Evolutionary conservation across 495 filamentous ascomycete genomes (phyloP), one percentile per base, ranked within the genome.

Genomic region (Parathielavia hyrcaniae): DNA sequence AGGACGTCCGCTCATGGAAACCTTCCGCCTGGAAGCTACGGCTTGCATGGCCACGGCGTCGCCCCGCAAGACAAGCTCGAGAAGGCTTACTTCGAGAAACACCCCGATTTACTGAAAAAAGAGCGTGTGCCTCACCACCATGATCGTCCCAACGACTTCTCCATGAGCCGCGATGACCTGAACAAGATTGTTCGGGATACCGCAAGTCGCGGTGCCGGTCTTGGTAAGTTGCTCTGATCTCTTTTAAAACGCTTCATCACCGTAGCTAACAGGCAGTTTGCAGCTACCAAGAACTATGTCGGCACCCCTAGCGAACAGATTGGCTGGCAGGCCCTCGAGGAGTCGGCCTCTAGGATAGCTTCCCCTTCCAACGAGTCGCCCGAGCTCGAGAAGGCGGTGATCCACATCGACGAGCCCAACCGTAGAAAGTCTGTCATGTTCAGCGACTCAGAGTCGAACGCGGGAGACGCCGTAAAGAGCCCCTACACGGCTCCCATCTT

Each of bases 111-210:
- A 22, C 77, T 80, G 20, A 83, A 83, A 69, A 90, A 93, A 74
- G 87, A 89, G 67, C 69, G 71, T 34, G 68, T 71, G 30, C 66
- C 66, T 11, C 71, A 72, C 40, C 74, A 77, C 38, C 77, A 83
- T 47, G 85, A 86, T 23, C 82, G 82, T 23, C 78, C 85, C 56
- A 83, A 84, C 46, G 86, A 92, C 73, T 93, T 86, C 77, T 90
- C 89, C 58, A 77, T 96, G 82, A 95, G 89, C 70, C 91, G 88
- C 59, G 88, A 90, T 44, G 89, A 96, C 64, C 75, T 99, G 64
- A 95, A 95, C 72, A 90, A 89, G 75, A 85, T 96, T 61, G 91
- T 97, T 50, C 77, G 83, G 46, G 79, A 89, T 46, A 88, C 86
- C 36, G 81, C 80, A 39, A 81, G 75, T 61, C 78, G 76, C 61